Percentiles rank a stretch among this genome's conserved stretches.
These are phyloP conservation scores for Ceratocystis variospora DNA, from an alignment of 2,329 filamentous ascomycete genomes.

Conservation along the genomic window DNA sequence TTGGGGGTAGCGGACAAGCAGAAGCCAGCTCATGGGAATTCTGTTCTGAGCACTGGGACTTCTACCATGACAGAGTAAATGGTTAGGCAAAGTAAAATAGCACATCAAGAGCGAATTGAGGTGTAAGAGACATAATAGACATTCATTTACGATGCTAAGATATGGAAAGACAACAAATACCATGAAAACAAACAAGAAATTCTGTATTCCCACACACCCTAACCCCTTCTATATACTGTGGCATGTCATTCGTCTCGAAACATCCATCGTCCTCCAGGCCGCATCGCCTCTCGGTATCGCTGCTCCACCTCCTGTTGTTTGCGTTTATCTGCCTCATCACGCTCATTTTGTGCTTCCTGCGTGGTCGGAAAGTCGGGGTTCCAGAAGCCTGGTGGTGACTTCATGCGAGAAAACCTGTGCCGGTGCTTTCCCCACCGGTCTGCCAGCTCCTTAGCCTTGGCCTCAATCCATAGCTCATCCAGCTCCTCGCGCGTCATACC, in stretches of 20 bases:
- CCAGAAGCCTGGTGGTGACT: slow-evolving; percentile 82
- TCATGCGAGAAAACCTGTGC: slow-evolving; percentile 54
- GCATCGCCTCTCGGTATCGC: slow-evolving; percentile 69
- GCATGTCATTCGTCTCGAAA: slow-evolving; percentile 59
- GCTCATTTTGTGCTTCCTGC: slow-evolving; percentile 59
- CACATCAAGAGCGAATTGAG: too few relatives aligned
- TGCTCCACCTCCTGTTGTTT: slow-evolving; percentile 54
- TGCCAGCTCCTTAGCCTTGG: slow-evolving; percentile 58
- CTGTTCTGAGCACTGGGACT: neutral
- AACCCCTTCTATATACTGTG: neutral
- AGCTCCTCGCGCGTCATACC: slow-evolving; percentile 47
- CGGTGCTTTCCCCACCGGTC: slow-evolving; percentile 66
- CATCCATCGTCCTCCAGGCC: slow-evolving; percentile 59
- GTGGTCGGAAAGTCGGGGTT: slow-evolving; percentile 76
- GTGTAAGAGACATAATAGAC: too few relatives aligned
- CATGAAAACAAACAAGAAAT: too few relatives aligned
- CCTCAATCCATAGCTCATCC: slow-evolving; percentile 56
- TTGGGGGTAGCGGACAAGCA: neutral
- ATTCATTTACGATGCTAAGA: too few relatives aligned
- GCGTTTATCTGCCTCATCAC: slow-evolving; percentile 47
- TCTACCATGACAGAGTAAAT: too few relatives aligned
- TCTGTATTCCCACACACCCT: neutral
- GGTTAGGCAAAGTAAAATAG: too few relatives aligned
- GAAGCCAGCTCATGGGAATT: neutral
- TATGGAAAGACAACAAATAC: too few relatives aligned